Evolutionary conservation across 2,329 filamentous ascomycete species (phyloP), one percentile per base, ranked within the genome.

Genomic region (Pestalotiopsis sp.): DNA sequence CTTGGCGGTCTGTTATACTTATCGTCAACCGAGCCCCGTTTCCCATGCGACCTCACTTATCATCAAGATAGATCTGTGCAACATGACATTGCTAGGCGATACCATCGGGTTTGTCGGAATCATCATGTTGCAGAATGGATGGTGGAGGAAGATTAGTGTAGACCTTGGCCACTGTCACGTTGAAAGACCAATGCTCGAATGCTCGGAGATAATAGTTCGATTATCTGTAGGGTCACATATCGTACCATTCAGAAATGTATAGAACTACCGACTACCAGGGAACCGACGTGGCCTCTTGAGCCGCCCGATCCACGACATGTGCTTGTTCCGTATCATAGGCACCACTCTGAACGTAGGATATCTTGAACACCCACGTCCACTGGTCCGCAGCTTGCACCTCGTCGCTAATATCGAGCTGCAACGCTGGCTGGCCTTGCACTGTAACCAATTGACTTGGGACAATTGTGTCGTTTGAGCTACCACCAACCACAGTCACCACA

Each of bases 401-500:
- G 12, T 75, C 72, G 3, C 65, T 64, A 4, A 77, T 72, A 3
- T 65, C 59, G 25, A 77, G 57, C 49, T 71, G 65, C 41, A 52
- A 62, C 40, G 69, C 14, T 13, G 56, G 68, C 3, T 71, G 73
- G 3, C 68, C 31, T 27, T 71, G 69, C 2, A 27, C 67, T 4
- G 13, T 66, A 17, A 73, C 67, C 3, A 52, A 69, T 75, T 76
- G 78, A 14, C 59, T 65, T 20, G 80, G 67, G 25, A 75, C 65
- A 62, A 72, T 76, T 23, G 76, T 75, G 20, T 76, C 78, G 9
- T 73, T 70, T 13, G 73, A 27, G 31, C 27, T 59, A 23, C 76
- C 31, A 82, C 83, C 2, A 86, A 75, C 36, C 86, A 78, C 41
- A 7, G 79, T 83, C 1, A 88, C 79, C 20, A 75, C 62, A 71